Percentiles rank a stretch among this genome's conserved stretches.
phyloP scores from a whole-genome alignment of 441 rosid species.

The Dalechampia spathulata region DNA sequence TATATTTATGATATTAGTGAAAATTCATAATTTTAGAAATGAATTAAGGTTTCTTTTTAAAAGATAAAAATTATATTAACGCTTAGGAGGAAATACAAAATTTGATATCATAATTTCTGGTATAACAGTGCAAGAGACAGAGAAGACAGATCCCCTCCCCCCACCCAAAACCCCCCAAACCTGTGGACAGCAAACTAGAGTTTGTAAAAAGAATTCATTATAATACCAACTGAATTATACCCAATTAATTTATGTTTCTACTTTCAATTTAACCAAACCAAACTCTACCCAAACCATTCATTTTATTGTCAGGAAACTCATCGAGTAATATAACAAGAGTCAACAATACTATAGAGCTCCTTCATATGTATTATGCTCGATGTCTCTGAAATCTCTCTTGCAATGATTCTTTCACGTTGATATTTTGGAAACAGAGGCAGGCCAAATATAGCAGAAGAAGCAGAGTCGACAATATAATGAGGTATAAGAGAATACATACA shows the following conservation, averaged over 20 bases:
- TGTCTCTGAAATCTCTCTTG: slow-evolving; percentile 10
- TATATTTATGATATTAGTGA: too few species aligned
- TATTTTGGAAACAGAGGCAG: slow-evolving; percentile 12
- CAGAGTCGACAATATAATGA: slow-evolving; percentile 12
- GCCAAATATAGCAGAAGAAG: slow-evolving; percentile 6
- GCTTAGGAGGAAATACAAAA: too few species aligned
- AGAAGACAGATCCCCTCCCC: slow-evolving; percentile 38
- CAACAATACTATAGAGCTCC: slow-evolving; percentile 14
- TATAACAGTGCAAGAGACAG: slow-evolving; percentile 38
- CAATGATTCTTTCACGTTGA: slow-evolving; percentile 14
- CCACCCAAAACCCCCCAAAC: too few species aligned
- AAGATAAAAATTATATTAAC: too few species aligned
- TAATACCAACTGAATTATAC: slow-evolving; percentile 46
- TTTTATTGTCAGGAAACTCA: slow-evolving; percentile 1
- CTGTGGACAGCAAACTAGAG: slow-evolving; percentile 45
- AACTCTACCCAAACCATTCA: not conserved
- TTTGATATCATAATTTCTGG: too few species aligned
- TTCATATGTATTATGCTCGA: slow-evolving; percentile 15
- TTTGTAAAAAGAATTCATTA: too few species aligned
- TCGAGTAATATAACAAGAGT: slow-evolving; percentile 7
- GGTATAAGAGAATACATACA: slow-evolving; percentile 15
- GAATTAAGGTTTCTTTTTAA: too few species aligned
- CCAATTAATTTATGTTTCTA: not conserved
- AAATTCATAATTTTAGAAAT: too few species aligned
- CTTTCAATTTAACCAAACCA: slow-evolving; percentile 19